Percentiles rank a stretch among this genome's conserved stretches.
Evolutionary conservation across 169 alveolate genomes (phyloP).

Genomic region (Plasmodium gaboni): DNA sequence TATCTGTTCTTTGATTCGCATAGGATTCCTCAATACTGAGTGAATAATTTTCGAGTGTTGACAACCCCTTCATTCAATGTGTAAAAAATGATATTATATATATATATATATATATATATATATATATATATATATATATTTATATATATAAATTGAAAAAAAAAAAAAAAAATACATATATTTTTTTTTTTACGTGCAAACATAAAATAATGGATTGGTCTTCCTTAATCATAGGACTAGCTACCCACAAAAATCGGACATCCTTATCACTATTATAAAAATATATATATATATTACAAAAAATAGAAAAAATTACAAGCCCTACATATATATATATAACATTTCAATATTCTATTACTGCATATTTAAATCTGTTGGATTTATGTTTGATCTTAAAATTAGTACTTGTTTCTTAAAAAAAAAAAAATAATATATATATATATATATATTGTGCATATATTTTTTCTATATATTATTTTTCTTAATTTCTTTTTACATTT

Average conservation of each 20-base stretch:
- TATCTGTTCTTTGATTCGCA: neutral
- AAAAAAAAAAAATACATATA: neutral
- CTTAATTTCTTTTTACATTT: constrained; percentile 44
- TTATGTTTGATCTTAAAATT: constrained; percentile 56
- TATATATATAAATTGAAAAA: neutral
- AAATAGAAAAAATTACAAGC: too few relatives aligned
- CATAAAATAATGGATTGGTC: constrained; percentile 41
- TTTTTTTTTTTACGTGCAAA: constrained; percentile 37
- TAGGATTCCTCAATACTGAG: constrained; percentile 35
- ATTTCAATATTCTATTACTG: constrained; percentile 27
- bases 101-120: neutral
- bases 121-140: constrained; percentile 1
- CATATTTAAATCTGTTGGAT: constrained; percentile 57
- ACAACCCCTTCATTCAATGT: constrained; percentile 30
- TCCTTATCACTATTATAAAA: constrained; percentile 44
- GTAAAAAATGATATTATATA: neutral
- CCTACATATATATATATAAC: too few relatives aligned
- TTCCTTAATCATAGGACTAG: constrained; percentile 50
- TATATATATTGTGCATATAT: neutral
- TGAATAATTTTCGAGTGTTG: constrained; percentile 71
- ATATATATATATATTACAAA: too few relatives aligned
- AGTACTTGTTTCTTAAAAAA: constrained; percentile 48
- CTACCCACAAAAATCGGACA: constrained; percentile 75
- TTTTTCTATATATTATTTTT: neutral
- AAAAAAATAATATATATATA: neutral